A percentile compares a stretch with the other conserved stretches of the same genome.
These are phyloP conservation scores for Neurospora sp. DNA, from an alignment of 495 filamentous ascomycete species.

Conservation along the genomic window DNA sequence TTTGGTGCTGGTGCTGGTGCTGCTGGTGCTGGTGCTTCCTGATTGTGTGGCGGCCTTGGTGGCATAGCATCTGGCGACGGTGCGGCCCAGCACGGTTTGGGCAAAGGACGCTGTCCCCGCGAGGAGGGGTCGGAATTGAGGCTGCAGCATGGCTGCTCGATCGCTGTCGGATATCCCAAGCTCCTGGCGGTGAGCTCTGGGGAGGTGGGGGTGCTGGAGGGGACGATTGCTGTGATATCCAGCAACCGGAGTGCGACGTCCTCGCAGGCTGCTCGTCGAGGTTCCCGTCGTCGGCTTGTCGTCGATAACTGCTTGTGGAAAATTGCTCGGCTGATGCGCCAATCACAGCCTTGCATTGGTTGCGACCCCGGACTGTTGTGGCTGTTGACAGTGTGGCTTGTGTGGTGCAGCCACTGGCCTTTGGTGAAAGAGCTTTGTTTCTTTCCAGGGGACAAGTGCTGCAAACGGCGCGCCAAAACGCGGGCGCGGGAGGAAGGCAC, in stretches of 20 bases:
- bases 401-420: neutral
- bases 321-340: neutral
- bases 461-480: neutral
- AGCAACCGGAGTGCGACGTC: neutral
- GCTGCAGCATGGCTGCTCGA: constrained; percentile 22
- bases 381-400: neutral
- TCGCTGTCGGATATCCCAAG: neutral
- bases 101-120: constrained; percentile 13
- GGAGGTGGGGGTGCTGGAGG: neutral
- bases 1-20: constrained; percentile 4
- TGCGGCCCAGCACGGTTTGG: constrained; percentile 11
- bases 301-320: constrained; percentile 1
- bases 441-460: neutral
- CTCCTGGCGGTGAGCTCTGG: neutral
- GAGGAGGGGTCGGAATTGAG: constrained; percentile 19
- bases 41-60: constrained; percentile 2
- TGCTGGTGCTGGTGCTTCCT: neutral
- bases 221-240: neutral
- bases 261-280: neutral
- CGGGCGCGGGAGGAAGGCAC: neutral
- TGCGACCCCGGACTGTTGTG: neutral
- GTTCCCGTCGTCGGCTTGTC: neutral
- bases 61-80: constrained; percentile 17
- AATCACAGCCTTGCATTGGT: neutral
- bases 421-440: neutral